Evolutionary conservation across 805 yeast genomes (phyloP), one percentile per base, ranked within the genome.

Genomic region (Wickerhamiella sergipiensis): DNA sequence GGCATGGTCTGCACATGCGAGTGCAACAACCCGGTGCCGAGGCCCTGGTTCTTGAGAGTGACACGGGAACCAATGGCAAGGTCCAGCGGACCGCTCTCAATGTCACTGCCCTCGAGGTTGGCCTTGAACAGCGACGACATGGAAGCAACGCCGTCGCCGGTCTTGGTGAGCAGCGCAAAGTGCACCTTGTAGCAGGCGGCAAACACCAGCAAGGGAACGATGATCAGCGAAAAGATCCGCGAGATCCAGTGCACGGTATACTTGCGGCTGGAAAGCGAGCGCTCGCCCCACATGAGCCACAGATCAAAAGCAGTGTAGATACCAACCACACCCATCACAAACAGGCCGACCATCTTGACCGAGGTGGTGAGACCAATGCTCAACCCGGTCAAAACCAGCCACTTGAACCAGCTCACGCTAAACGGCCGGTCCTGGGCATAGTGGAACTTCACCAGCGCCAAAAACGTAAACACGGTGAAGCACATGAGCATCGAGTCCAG

Each of bases 81-180:
- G 33, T 76, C 79, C 59, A 78, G 81, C 2, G 95, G 78, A 29
- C 78, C 78, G 59, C 69, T 75, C 13, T 90, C 85, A 60, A 85
- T 65, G 22, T 85, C 80, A 48, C 89, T 85, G 63, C 92, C 98
- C 38, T 79, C 81, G 49, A 92, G 74, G 33, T 95, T 82, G 62
- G 87, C 95, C 70, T 92, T 97, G 75, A 92, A 92, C 53, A 83
- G 89, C 6, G 92, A 75, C n/a, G 92, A 79, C 98, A 92, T 92
- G 65, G 90, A 88, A 2, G 75, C 74, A 64, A 92, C 97, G 55
- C 99, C 99, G 5, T 97, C 92, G 26, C 99, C 99, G 1, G 97
- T 89, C 58, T 77, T 81, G 59, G 69, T 75, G 61, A 92, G 76
- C 23, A 92, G 76, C 29, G 79, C 76, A 68, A 92, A 92, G 68